Evolutionary conservation across 192 early-diverging fungal genomes (phyloP).

Genomic region (Ambispora gerdemannii): DNA sequence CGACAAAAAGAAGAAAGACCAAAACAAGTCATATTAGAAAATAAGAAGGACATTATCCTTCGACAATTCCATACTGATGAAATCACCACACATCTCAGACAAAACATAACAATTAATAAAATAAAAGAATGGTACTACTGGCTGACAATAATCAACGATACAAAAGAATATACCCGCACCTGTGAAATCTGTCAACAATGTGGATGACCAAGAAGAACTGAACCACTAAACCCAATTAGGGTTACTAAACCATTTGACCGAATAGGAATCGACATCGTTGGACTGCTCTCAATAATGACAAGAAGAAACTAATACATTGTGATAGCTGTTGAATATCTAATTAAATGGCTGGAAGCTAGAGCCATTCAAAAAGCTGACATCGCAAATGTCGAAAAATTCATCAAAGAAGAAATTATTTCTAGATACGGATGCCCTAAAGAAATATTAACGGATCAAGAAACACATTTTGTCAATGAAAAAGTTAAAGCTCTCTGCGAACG

Average conservation of each 20-base stretch:
- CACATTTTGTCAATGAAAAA: slow-evolving; percentile 21
- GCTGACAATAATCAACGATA: not conserved
- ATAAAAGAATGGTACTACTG: not conserved
- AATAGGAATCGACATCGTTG: slow-evolving; percentile 10
- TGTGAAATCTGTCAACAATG: not conserved
- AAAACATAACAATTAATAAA: slow-evolving; percentile 17
- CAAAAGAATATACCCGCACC: not conserved
- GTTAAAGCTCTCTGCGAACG: not conserved
- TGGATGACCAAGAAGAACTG: not conserved
- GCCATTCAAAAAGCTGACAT: slow-evolving; percentile 28
- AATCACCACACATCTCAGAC: slow-evolving; percentile 24
- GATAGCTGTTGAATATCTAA: slow-evolving; percentile 33
- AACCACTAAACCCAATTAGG: not conserved
- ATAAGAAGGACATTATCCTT: not conserved
- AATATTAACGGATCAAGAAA: slow-evolving; percentile 28
- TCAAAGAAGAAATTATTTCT: slow-evolving; percentile 35
- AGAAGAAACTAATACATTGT: slow-evolving; percentile 30
- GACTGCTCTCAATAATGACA: not conserved
- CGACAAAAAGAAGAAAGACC: too few species aligned
- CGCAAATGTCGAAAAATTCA: slow-evolving; percentile 21
- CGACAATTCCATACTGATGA: slow-evolving; percentile 7
- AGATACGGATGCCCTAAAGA: slow-evolving; percentile 31
- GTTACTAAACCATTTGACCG: not conserved
- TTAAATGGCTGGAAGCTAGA: slow-evolving; percentile 33
- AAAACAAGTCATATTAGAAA: not conserved